Conservation (phyloP, 177 flowering plant genomes). For the Vitis hybrid region DNA sequence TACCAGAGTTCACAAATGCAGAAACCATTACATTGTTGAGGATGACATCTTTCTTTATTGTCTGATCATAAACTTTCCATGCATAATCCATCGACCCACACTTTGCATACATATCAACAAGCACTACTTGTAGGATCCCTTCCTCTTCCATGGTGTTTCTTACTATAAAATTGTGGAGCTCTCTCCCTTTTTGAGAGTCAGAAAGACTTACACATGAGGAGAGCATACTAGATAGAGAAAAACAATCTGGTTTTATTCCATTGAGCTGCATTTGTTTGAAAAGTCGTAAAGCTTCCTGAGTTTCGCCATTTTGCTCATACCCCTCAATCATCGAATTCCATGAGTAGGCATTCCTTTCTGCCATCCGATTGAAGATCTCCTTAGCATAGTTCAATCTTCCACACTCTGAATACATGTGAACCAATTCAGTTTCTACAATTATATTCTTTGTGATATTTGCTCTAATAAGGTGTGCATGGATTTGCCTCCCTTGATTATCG, state of each 20-base stretch:
- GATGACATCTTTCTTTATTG: conserved; percentile 21
- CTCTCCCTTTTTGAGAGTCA: conserved; percentile 17
- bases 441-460: conserved; percentile 12
- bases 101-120: conserved; percentile 32
- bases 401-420: conserved; percentile 31
- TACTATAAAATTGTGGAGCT: conserved; percentile 28
- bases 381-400: conserved; percentile 23
- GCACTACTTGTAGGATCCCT: conserved; percentile 14
- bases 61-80: conserved; percentile 11
- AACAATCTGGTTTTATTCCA: conserved; percentile 30
- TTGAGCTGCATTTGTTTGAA: conserved; percentile 26
- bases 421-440: conserved; percentile 27
- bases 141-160: conserved; percentile 24
- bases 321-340: conserved; percentile 34
- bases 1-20: conserved; percentile 17
- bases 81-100: conserved; percentile 27
- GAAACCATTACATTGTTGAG: conserved; percentile 29
- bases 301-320: conserved; percentile 21
- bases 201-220: conserved; percentile 20
- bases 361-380: conserved; percentile 22
- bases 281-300: conserved; percentile 19
- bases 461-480: conserved; percentile 28
- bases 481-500: conserved; percentile 24
- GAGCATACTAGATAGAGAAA: conserved; percentile 26
- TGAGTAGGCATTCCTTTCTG: conserved; percentile 27